A percentile compares a stretch with the other conserved stretches of the same genome.
These are phyloP conservation scores for Suillus variegatus DNA, from an alignment of 768 basidiomycete species.

Conservation along the genomic window DNA sequence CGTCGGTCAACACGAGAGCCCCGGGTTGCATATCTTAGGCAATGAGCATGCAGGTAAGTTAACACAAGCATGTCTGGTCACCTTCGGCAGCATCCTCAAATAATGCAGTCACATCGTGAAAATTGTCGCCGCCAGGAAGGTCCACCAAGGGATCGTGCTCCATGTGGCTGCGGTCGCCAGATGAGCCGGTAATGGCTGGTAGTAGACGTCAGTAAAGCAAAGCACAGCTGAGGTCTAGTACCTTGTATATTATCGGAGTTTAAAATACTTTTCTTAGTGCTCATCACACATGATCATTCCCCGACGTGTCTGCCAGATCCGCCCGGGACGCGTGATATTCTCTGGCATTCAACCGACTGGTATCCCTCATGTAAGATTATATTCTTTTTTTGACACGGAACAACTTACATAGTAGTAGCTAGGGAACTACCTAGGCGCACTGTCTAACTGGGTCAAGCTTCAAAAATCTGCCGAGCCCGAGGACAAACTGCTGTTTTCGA, in stretches of 20 bases:
- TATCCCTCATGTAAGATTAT: slow-evolving; percentile 73
- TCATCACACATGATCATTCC: slow-evolving; percentile 17
- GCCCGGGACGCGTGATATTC: slow-evolving; percentile 55
- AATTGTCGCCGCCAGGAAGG: slow-evolving; percentile 60
- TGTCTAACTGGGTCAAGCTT: slow-evolving; percentile 85
- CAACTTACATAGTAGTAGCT: slow-evolving; percentile 48
- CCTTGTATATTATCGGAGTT: slow-evolving; percentile 26
- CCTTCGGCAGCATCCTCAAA: slow-evolving; percentile 65
- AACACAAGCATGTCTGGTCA: slow-evolving; percentile 28
- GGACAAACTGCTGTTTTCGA: slow-evolving; percentile 76
- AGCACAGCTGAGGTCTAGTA: neutral
- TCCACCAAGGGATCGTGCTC: slow-evolving; percentile 16
- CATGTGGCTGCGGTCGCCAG: slow-evolving; percentile 17
- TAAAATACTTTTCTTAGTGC: slow-evolving; percentile 18
- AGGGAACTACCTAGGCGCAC: slow-evolving; percentile 91
- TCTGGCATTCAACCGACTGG: slow-evolving; percentile 96
- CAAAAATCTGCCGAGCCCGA: slow-evolving; percentile 59
- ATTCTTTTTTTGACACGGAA: neutral
- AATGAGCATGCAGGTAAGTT: slow-evolving; percentile 10
- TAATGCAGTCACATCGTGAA: slow-evolving; percentile 61
- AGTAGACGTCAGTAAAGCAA: neutral
- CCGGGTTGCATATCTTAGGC: slow-evolving; percentile 62
- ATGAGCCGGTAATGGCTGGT: neutral
- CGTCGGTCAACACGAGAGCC: slow-evolving; percentile 63
- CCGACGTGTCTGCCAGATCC: slow-evolving; percentile 13